Conservation (phyloP, 192 early-diverging fungal species). For the Backusella tuberculispora region DNA sequence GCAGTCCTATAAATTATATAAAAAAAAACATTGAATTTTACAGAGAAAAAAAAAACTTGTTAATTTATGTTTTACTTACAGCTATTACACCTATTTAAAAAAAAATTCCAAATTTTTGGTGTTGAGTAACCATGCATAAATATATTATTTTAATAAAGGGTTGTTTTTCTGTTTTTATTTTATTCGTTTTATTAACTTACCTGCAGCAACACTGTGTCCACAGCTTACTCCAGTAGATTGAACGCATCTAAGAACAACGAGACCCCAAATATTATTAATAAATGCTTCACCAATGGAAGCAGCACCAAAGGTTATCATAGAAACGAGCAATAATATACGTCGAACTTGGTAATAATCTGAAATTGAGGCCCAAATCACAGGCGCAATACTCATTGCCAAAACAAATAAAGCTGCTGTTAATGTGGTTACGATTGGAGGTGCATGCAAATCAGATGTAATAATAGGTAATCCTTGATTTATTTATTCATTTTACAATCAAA, state of each 20-base stretch:
- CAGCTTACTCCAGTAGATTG: slow-evolving; percentile 50
- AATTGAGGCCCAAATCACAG: slow-evolving; percentile 46
- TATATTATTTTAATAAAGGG: not conserved
- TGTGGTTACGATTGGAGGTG: slow-evolving; percentile 46
- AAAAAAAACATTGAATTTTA: slow-evolving; percentile 7
- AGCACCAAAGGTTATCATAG: slow-evolving; percentile 43
- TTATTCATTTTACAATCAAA: not conserved
- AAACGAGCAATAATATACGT: slow-evolving; percentile 42
- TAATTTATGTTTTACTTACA: too few species aligned
- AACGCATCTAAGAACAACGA: slow-evolving; percentile 48
- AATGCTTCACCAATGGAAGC: slow-evolving; percentile 51
- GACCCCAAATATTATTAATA: slow-evolving; percentile 39
- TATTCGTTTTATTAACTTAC: too few species aligned
- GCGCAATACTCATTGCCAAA: slow-evolving; percentile 52
- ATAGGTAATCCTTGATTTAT: slow-evolving; percentile 31
- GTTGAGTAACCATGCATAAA: not conserved
- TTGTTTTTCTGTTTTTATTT: not conserved
- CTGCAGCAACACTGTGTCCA: slow-evolving; percentile 50
- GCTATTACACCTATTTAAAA: too few species aligned
- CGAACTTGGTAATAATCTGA: slow-evolving; percentile 51
- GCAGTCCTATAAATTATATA: slow-evolving; percentile 41
- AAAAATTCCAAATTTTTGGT: slow-evolving; percentile 15
- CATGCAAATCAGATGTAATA: slow-evolving; percentile 45
- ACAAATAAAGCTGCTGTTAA: slow-evolving; percentile 49
- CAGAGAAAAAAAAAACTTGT: not conserved